phyloP scores from a whole-genome alignment of 2,329 filamentous ascomycete species.

The Colletotrichum higginsianum region DNA sequence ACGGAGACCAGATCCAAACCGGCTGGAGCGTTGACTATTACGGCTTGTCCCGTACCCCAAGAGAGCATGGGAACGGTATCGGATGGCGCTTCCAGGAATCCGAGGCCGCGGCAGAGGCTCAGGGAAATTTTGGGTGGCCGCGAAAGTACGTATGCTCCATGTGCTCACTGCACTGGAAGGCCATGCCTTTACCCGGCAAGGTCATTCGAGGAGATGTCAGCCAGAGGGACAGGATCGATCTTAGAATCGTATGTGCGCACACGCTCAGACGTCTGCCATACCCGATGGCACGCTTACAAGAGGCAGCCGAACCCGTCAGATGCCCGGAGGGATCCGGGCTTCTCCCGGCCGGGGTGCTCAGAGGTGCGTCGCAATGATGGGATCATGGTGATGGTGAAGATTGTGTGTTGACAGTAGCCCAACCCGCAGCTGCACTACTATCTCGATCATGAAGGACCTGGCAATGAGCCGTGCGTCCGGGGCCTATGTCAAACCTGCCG shows the following conservation, averaged over 20 bases:
- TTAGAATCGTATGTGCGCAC: conserved; percentile 31
- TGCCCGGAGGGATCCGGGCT: conserved; percentile 28
- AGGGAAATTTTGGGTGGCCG: conserved; percentile 28
- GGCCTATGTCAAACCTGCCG: conserved; percentile 37
- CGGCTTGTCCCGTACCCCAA: conserved; percentile 20
- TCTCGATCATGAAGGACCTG: conserved; percentile 39
- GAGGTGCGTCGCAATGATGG: conserved; percentile 27
- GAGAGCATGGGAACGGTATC: conserved; percentile 34
- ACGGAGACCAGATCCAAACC: conserved; percentile 31
- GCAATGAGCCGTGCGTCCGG: conserved; percentile 39
- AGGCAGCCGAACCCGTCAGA: conserved; percentile 30
- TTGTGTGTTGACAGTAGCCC: conserved; percentile 19
- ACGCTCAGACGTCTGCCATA: background rate
- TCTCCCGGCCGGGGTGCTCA: conserved; percentile 37
- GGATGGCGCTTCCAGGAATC: conserved; percentile 39
- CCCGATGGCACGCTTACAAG: conserved; percentile 17
- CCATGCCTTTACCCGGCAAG: conserved; percentile 34
- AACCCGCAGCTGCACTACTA: conserved; percentile 38
- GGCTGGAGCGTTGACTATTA: conserved; percentile 41
- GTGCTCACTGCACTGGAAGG: conserved; percentile 40
- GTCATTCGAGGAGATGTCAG: conserved; percentile 38
- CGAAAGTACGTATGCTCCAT: conserved; percentile 36
- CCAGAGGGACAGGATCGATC: conserved; percentile 35
- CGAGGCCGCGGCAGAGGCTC: conserved; percentile 35
- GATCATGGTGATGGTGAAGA: background rate